These are phyloP conservation scores for Aquilaria agallochum DNA, from an alignment of 441 rosid species.

Conservation along the genomic window DNA sequence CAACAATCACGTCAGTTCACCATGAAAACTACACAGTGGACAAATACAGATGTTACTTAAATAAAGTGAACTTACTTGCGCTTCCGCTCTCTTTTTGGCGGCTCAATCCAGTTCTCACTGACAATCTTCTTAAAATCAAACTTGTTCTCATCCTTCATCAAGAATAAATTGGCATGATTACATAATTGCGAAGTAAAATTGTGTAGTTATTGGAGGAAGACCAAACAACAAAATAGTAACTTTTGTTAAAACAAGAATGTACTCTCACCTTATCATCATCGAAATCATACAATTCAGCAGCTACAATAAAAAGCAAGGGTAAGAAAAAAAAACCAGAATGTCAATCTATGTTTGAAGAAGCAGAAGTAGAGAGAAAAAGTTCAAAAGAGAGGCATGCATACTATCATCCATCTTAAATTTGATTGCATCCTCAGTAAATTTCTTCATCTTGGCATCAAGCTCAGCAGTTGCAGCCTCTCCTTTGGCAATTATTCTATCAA, in stretches of 20 bases:
- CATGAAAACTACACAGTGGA: not conserved
- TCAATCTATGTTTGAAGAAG: not conserved
- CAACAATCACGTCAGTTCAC: slow-evolving; percentile 1
- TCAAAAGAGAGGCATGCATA: slow-evolving; percentile 28
- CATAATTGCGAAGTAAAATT: no score
- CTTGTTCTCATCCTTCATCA: slow-evolving; percentile 86
- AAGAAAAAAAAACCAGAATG: not conserved
- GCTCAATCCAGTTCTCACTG: slow-evolving; percentile 98
- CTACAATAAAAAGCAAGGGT: slow-evolving; percentile 31
- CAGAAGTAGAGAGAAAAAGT: slow-evolving; percentile 9
- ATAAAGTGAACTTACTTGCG: slow-evolving; percentile 66
- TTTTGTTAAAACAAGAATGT: not conserved
- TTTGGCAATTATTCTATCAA: slow-evolving; percentile 96
- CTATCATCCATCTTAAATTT: slow-evolving; percentile 99
- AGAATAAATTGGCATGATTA: slow-evolving; percentile 3
- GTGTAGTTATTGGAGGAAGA: no score
- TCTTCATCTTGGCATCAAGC: slow-evolving; percentile 99
- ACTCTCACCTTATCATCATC: slow-evolving; percentile 69
- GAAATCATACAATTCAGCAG: slow-evolving; percentile 87
- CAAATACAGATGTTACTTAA: not conserved
- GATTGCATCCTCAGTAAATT: slow-evolving; percentile 98
- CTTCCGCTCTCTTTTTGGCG: slow-evolving; percentile 98
- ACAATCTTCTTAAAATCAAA: slow-evolving; percentile 94
- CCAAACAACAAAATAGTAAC: slow-evolving; percentile 1
- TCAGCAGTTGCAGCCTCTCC: slow-evolving; percentile 98